phyloP scores from a whole-genome alignment of 768 basidiomycete species.

The Boletus vinaceobasis region DNA sequence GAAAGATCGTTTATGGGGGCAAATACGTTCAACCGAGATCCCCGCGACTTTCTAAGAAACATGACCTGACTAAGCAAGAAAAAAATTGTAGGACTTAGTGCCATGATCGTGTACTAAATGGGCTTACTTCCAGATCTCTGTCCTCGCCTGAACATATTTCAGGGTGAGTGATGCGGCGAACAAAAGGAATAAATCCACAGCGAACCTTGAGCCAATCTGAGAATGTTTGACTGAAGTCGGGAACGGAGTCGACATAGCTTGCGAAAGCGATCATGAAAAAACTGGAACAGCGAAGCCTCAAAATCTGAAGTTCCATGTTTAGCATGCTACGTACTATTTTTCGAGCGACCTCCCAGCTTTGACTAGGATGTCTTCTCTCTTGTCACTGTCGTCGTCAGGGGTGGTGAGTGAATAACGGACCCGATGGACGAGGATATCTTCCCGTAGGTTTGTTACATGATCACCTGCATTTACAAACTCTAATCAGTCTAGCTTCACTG shows the following conservation, averaged over 20 bases:
- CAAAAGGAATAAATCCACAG: background rate
- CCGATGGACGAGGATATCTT: conserved; percentile 80
- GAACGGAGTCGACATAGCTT: conserved; percentile 72
- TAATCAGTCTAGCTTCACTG: conserved; percentile 5
- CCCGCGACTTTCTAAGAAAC: conserved; percentile 77
- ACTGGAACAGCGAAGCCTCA: conserved; percentile 37
- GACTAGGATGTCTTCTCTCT: conserved; percentile 49
- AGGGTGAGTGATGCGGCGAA: background rate
- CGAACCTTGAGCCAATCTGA: conserved; percentile 82
- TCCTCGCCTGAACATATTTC: conserved; percentile 49
- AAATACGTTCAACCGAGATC: conserved; percentile 85
- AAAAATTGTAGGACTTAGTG: background rate
- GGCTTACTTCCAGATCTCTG: conserved; percentile 91
- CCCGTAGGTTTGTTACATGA: conserved; percentile 87
- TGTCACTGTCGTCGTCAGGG: conserved; percentile 59
- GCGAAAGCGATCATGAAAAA: conserved; percentile 96
- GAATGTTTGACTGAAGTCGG: conserved; percentile 67
- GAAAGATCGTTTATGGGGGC: conserved; percentile 88
- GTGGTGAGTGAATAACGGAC: conserved; percentile 83
- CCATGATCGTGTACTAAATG: background rate
- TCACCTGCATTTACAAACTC: conserved; percentile 53
- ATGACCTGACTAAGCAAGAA: conserved; percentile 64
- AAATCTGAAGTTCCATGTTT: background rate
- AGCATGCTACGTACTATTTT: conserved; percentile 71
- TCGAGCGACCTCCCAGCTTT: conserved; percentile 77